Conservation (phyloP, 306 rosid species). For the Cajanus cajan region DNA sequence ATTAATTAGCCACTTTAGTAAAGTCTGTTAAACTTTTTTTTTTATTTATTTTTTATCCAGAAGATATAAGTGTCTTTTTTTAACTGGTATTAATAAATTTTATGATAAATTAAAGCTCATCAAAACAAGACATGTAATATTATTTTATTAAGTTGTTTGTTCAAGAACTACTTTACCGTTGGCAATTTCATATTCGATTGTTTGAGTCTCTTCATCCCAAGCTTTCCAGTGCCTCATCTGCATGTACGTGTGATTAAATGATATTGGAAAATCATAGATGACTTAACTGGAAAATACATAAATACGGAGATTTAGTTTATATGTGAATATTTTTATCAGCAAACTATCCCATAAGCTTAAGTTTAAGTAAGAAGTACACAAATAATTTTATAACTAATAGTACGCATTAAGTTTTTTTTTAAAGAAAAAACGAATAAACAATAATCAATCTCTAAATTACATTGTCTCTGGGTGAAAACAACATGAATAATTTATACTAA, state of each 20-base stretch:
- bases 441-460: neutral
- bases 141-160: neutral
- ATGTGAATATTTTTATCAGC: neutral
- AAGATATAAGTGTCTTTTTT: neutral
- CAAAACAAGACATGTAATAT: neutral
- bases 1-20: no score
- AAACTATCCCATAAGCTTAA: neutral
- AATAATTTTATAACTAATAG: neutral
- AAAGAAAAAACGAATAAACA: neutral
- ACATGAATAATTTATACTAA: neutral
- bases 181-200: constrained; percentile 19
- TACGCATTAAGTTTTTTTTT: neutral
- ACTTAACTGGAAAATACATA: no score
- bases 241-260: neutral
- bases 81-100: neutral
- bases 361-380: neutral
- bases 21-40: no score
- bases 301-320: neutral
- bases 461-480: neutral
- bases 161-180: neutral
- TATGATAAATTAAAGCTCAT: neutral
- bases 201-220: constrained; percentile 19
- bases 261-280: neutral
- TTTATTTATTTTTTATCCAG: no score
- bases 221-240: constrained; percentile 21